Evolutionary conservation across 257 asterid genomes (phyloP).

Genomic region (Solanum microdontum): DNA sequence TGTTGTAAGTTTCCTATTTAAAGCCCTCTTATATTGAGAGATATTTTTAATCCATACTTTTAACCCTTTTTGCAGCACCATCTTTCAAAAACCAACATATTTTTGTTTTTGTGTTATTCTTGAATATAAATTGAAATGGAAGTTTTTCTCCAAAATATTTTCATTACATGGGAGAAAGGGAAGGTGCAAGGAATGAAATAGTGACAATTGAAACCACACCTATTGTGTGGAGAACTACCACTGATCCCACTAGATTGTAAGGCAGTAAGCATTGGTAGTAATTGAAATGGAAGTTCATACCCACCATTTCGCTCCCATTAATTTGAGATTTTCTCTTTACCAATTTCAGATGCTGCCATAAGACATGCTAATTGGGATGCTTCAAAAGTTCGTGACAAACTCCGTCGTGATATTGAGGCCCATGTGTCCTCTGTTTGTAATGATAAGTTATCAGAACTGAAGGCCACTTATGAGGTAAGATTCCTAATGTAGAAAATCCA

Average conservation of each 20-base stretch:
- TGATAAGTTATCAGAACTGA: slow-evolving; percentile 35
- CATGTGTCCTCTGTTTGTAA: slow-evolving; percentile 33
- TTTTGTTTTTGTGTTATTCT: not conserved
- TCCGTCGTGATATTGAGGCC: slow-evolving; percentile 42
- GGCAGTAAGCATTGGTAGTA: not conserved
- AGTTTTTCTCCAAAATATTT: not conserved
- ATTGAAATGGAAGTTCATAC: not conserved
- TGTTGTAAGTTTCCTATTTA: not conserved
- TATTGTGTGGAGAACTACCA: not conserved
- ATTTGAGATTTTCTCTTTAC: not conserved
- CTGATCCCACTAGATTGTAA: not conserved
- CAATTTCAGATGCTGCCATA: slow-evolving; percentile 42
- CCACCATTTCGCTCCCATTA: not conserved
- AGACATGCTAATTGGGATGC: slow-evolving; percentile 47
- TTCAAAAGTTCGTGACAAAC: slow-evolving; percentile 47
- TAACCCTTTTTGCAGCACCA: not conserved
- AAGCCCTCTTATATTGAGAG: not conserved
- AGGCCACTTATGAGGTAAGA: slow-evolving; percentile 32
- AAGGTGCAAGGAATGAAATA: not conserved
- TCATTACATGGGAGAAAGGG: not conserved
- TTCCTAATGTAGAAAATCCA: not conserved
- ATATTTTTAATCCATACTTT: not conserved
- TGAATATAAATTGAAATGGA: not conserved
- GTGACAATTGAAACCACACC: not conserved
- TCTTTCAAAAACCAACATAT: not conserved